Evolutionary conservation across 495 filamentous ascomycete species (phyloP).

Genomic region (Delitschia confertaspora): DNA sequence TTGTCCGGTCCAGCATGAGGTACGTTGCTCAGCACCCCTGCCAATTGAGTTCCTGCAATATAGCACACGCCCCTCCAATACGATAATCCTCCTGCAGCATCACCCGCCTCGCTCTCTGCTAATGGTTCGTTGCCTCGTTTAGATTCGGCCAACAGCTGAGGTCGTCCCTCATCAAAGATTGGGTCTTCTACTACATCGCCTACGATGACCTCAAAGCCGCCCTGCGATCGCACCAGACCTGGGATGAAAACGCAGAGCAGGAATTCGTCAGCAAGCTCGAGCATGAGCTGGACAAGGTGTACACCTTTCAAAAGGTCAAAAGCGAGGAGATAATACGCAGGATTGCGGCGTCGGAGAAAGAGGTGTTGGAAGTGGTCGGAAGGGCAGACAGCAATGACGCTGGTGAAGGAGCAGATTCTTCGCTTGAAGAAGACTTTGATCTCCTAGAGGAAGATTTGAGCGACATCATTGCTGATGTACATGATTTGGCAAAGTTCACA

Average conservation of each 20-base stretch:
- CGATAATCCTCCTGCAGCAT: neutral
- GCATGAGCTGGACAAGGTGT: constrained; percentile 89
- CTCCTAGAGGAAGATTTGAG: constrained; percentile 88
- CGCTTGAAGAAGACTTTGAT: constrained; percentile 87
- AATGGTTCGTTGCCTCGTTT: constrained; percentile 4
- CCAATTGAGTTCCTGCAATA: too few species aligned
- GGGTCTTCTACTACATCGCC: constrained; percentile 92
- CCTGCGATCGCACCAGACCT: constrained; percentile 58
- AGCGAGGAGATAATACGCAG: constrained; percentile 85
- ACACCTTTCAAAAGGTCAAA: constrained; percentile 92
- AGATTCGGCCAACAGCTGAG: constrained; percentile 97
- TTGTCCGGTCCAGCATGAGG: constrained; percentile 17
- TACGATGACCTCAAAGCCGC: constrained; percentile 88
- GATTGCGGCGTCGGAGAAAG: constrained; percentile 75
- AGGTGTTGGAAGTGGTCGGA: constrained; percentile 77
- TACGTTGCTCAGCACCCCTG: constrained; percentile 13
- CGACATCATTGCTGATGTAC: constrained; percentile 97
- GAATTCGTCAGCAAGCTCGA: constrained; percentile 80
- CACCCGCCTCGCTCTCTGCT: too few species aligned
- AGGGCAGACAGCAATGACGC: constrained; percentile 40
- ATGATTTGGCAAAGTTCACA: constrained; percentile 96
- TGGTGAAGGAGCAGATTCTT: constrained; percentile 37
- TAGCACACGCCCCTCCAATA: constrained; percentile 9
- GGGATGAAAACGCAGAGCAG: constrained; percentile 89
- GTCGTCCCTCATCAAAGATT: constrained; percentile 88